These are phyloP conservation scores for Fulvia fulva DNA, from an alignment of 2,329 filamentous ascomycete genomes.

Conservation along the genomic window DNA sequence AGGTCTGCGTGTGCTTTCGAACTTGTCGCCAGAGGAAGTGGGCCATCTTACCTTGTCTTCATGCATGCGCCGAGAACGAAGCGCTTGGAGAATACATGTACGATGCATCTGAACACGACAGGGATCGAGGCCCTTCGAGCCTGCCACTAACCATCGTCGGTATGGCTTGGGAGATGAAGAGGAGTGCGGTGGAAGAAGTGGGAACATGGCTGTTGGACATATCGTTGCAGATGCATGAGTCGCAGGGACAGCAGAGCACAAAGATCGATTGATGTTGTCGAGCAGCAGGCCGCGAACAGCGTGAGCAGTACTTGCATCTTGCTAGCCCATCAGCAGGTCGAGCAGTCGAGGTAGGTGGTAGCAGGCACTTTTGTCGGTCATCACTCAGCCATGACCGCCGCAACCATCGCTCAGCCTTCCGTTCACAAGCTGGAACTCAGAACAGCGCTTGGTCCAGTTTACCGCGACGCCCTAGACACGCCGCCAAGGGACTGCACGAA, in stretches of 20 bases:
- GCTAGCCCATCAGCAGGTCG: too few species aligned
- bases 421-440: not conserved
- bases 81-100: too few species aligned
- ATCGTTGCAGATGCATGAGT: not conserved
- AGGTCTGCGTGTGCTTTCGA: too few species aligned
- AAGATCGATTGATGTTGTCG: too few species aligned
- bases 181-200: not conserved
- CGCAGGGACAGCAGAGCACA: not conserved
- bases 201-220: not conserved
- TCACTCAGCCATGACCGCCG: too few species aligned
- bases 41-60: not conserved
- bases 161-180: not conserved
- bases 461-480: conserved; percentile 68
- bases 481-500: conserved; percentile 61
- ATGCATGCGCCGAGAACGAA: not conserved
- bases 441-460: conserved; percentile 48
- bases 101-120: not conserved
- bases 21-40: too few species aligned
- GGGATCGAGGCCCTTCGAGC: not conserved
- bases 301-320: too few species aligned
- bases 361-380: too few species aligned
- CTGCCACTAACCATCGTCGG: not conserved
- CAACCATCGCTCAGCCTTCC: not conserved
- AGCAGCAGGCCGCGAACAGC: too few species aligned
- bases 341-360: too few species aligned